Percentiles rank a stretch among this genome's conserved stretches.
Conservation (phyloP, 2,329 filamentous ascomycete genomes). For the Geoglossum cookeanum region DNA sequence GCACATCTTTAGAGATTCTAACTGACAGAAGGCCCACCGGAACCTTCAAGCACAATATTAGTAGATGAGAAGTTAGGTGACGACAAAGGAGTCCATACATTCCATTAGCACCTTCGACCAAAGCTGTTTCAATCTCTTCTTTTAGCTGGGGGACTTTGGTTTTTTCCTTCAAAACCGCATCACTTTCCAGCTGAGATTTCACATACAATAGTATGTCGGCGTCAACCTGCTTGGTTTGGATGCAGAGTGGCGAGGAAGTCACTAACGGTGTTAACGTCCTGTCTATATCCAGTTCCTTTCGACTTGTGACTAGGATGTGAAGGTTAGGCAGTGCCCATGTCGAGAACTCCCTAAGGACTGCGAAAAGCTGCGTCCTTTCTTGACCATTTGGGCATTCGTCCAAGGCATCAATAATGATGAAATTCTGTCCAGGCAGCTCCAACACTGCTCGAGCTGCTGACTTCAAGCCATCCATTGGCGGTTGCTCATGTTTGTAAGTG, state of each 20-base stretch:
- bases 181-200: not conserved
- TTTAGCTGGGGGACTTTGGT: not conserved
- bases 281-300: constrained; percentile 1
- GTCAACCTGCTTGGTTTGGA: not conserved
- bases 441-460: not conserved
- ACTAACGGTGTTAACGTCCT: not conserved
- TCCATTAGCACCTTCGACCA: constrained; percentile 4
- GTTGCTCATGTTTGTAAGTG: not conserved
- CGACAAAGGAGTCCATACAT: constrained; percentile 4
- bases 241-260: not conserved
- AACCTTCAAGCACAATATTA: constrained; percentile 7
- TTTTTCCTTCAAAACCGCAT: constrained; percentile 4
- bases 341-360: not conserved
- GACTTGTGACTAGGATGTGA: constrained; percentile 4
- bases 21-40: constrained; percentile 9
- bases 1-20: constrained; percentile 7
- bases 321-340: not conserved
- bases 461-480: not conserved
- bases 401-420: constrained; percentile 14
- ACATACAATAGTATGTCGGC: constrained; percentile 6
- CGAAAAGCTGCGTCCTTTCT: not conserved
- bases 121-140: constrained; percentile 4
- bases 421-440: not conserved
- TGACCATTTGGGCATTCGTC: constrained; percentile 14
- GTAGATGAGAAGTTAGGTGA: not conserved